Conservation (phyloP, 768 basidiomycete genomes). For the Boletus subparvulus region DNA sequence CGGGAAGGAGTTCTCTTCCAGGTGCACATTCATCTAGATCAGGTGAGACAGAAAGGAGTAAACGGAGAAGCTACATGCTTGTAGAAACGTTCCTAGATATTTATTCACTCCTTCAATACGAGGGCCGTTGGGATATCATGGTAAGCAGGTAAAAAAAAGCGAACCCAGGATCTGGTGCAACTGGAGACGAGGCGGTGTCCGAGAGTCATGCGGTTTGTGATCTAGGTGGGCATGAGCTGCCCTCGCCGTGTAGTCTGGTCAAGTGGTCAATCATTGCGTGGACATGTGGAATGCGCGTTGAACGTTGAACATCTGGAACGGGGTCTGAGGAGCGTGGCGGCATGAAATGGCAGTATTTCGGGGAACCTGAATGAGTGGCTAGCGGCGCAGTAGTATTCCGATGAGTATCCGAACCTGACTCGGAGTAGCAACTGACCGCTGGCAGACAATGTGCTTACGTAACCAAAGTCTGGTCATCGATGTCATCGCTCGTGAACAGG, state of each 20-base stretch:
- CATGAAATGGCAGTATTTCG: constrained; percentile 18
- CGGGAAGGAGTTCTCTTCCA: neutral
- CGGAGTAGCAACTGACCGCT: no score
- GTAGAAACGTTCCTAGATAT: constrained; percentile 1
- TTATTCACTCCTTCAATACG: constrained; percentile 1
- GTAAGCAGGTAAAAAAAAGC: constrained; percentile 1
- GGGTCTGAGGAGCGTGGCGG: constrained; percentile 27
- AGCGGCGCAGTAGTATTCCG: constrained; percentile 10
- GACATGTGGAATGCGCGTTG: constrained; percentile 37
- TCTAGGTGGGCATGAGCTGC: constrained; percentile 23
- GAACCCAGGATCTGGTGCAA: constrained; percentile 9
- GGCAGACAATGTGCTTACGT: constrained; percentile 12
- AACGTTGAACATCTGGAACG: constrained; percentile 30
- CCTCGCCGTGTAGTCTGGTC: constrained; percentile 27
- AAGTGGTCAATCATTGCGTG: constrained; percentile 26
- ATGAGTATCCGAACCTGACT: neutral
- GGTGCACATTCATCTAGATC: constrained; percentile 1
- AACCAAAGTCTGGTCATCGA: neutral
- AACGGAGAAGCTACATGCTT: constrained; percentile 1
- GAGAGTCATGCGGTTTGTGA: constrained; percentile 19
- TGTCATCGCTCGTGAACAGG: no score
- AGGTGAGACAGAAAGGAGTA: neutral
- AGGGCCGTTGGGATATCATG: constrained; percentile 4
- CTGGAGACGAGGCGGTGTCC: constrained; percentile 19
- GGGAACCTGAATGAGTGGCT: constrained; percentile 8